Evolutionary conservation across 2,329 filamentous ascomycete species (phyloP), one percentile per base, ranked within the genome.

Genomic region (Aspergillus ustus): DNA sequence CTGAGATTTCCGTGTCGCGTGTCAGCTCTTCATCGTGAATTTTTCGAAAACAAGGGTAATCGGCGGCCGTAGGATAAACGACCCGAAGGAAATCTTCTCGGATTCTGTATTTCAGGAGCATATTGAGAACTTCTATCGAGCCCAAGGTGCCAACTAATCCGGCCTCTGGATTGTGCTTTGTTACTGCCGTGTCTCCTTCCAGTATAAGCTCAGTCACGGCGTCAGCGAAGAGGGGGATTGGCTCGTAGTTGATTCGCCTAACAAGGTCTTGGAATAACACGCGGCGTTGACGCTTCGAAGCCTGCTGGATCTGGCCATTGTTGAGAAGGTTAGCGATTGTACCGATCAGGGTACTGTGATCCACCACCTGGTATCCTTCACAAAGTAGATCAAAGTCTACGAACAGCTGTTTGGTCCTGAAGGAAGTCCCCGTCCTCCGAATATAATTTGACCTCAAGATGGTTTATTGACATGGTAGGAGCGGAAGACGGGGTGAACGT

Each of bases 121-220:
- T 53, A 17, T 31, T 34, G 43, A 48, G 51, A 57, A 52, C 37
- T 52, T 60, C 31, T 28, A 25, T 57, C 29, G 57, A 45, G 40
- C 37, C 44, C 48, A 31, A 34, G 20, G 59, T 51, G 13, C 40
- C 53, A 17, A 52, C 17, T 8, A 60, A 43, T 34, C 19, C 28
- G 34, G 50, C 15, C 15, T 60, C 57, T 52, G n/a, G 3, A 29
- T 60, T 20, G 28, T n/a, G 25, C 15, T 49, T 44, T 22, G 50
- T 52, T 52, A 44, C 57, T 57, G 52, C 31, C 13, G 40, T 19
- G 4, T 56, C 57, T 59, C 48, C 61, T 34, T 54, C 55, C 17
- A 70, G 34, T 6, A 67, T 58, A 8, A 69, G 1, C 51, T 70
- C 63, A 53, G 65, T 69, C 15, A 70, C 57, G 31, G 67, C 68